Evolutionary conservation across 2,329 filamentous ascomycete genomes (phyloP), one percentile per base, ranked within the genome.

Genomic region (Neofusicoccum kwambonambiense): DNA sequence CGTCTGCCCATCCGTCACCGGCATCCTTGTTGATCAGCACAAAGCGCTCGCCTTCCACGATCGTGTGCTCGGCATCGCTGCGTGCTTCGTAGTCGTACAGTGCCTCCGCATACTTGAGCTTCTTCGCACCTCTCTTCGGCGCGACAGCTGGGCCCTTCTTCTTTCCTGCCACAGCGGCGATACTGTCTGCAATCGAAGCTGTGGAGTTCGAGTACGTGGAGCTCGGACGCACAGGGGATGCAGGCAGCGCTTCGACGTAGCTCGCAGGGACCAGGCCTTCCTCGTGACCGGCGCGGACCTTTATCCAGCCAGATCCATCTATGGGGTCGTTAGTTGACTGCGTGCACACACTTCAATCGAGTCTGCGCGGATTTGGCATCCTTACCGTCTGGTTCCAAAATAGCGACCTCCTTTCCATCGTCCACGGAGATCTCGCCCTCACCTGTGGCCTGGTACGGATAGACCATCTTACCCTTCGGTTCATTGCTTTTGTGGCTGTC

Each of bases 1-100:
- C 95, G 80, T 98, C 95, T 34, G 89, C 92, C 95, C 95, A 99
- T 0, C 95, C 95, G 80, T 98, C 95, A 1, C 95, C 95, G 0
- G 89, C 86, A 74, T 98, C 94, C 64, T 91, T 89, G 72, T 89
- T 93, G 67, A 97, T 88, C 37, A 99, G 82, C 44, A 99, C 93
- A 72, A 99, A 96, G 60, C 89, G 86, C 78, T 99, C 95, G 0
- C 95, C 95, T 77, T 96, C 94, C 0, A 77, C 76, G 92, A 99
- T 99, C 72, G 85, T 92, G 77, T 94, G 93, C 79, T 99, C 95
- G 7, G 87, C 86, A 5, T 96, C 92, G 69, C 88, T 93, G 71
- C 92, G 89, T 17, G 94, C 92, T 60, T 89, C 84, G 76, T 99
- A 99, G 58, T 95, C 92, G 76, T 98, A 99, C 71, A 98, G 70